A percentile compares a stretch with the other conserved stretches of the same genome.
phyloP scores from a whole-genome alignment of 2,329 filamentous ascomycete species.

The Aureobasidium sp. region DNA sequence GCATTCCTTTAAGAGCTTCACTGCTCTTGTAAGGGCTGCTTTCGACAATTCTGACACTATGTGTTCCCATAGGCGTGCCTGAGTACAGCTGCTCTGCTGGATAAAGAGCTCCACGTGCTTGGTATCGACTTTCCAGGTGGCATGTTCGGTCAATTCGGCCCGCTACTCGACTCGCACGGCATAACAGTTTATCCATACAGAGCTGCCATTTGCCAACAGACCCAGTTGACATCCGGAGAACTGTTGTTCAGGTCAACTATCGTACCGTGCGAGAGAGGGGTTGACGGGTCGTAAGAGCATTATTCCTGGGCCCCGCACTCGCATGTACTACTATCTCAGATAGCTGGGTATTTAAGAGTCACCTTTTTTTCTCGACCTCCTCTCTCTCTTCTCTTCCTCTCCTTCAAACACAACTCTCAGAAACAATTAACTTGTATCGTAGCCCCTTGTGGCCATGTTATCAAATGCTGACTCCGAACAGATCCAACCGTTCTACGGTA shows the following conservation, averaged over 20 bases:
- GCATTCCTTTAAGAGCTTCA: not conserved
- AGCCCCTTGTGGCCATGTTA: not conserved
- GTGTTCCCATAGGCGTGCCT: not conserved
- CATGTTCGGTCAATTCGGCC: not conserved
- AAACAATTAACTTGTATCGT: slow-evolving; percentile 2
- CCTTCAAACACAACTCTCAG: not conserved
- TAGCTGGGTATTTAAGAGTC: slow-evolving; percentile 2
- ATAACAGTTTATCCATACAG: slow-evolving; percentile 4
- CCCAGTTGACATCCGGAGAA: not conserved
- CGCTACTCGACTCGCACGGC: slow-evolving; percentile 1
- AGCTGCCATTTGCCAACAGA: not conserved
- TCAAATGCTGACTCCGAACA: slow-evolving; percentile 11
- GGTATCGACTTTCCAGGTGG: not conserved
- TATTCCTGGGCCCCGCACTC: slow-evolving; percentile 1
- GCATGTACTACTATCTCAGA: not conserved
- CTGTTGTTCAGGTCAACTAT: not conserved
- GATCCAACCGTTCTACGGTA: not conserved
- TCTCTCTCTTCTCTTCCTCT: not conserved
- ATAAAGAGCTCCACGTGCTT: not conserved
- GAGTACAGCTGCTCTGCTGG: not conserved
- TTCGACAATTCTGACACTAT: not conserved
- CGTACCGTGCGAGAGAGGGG: slow-evolving; percentile 6
- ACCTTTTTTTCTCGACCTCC: not conserved
- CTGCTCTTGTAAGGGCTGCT: not conserved
- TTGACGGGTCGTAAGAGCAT: not conserved